Evolutionary conservation across 2,329 filamentous ascomycete genomes (phyloP), one percentile per base, ranked within the genome.

Genomic region (Fusarium sp.): DNA sequence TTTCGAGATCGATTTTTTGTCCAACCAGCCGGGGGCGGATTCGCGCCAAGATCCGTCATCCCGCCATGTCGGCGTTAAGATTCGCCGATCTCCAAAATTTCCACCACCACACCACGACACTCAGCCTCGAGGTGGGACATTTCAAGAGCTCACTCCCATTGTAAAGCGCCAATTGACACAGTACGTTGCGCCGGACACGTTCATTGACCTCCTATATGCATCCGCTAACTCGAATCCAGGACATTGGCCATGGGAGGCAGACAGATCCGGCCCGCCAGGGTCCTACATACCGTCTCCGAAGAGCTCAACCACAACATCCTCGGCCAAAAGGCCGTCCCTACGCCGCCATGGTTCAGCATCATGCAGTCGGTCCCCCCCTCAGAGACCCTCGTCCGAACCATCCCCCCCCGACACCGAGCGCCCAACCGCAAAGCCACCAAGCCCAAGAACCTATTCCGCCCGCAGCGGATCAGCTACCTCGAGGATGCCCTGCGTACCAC

Each of bases 401-500:
- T 87, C 58, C 83, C 88, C 3, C 77, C 82, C 15, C 82, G 85
- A 59, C 87, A 88, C 74, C 78, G 77, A 50, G 56, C 74, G 28
- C 71, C 73, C 5, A 77, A 82, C 63, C 78, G 79, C n/a, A 89
- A 86, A 75, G 62, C 73, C 31, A 81, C 82, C 54, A 85, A 86
- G 78, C 86, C 92, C 31, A 94, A 90, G 81, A 89, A 90, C 73
- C 83, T 97, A 74, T 98, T 95, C 85, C 89, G 91, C 74, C 96
- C 96, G 2, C 88, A 94, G 70, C 82, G 85, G 62, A 91, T 99
- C 69, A 84, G 83, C 57, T 98, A 96, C 79, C 89, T 92, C 65
- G 96, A 99, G 80, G 96, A 99, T 81, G 82, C 84, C 65, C 85
- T 99, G 76, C 91, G 96, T 69, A 86, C 83, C 72, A 89, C 91